These are phyloP conservation scores for Pezicula rhizophila DNA, from an alignment of 2,329 filamentous ascomycete species.

Conservation along the genomic window DNA sequence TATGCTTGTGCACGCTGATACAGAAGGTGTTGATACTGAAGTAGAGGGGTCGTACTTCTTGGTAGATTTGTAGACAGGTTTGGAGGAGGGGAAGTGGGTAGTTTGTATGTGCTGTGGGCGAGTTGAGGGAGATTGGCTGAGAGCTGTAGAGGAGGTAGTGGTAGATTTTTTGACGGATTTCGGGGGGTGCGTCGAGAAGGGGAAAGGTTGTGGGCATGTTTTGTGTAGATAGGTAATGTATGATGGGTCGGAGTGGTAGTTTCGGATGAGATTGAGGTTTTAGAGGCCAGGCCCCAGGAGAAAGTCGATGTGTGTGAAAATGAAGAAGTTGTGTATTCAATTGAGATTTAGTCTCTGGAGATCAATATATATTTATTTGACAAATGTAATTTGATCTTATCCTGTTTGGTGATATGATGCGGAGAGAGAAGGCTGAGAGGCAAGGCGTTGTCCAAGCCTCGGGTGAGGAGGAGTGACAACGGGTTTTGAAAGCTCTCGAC, in stretches of 20 bases:
- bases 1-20: slow-evolving; percentile 11
- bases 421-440: slow-evolving; percentile 9
- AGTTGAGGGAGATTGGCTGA: neutral
- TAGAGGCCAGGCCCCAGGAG: too few relatives aligned
- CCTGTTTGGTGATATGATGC: neutral
- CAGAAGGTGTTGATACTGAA: slow-evolving; percentile 19
- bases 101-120: neutral
- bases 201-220: slow-evolving; percentile 8
- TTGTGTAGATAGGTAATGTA: too few relatives aligned
- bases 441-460: neutral
- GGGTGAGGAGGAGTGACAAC: neutral
- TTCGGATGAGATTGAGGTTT: too few relatives aligned
- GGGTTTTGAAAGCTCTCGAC: neutral
- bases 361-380: too few relatives aligned
- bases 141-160: slow-evolving; percentile 5
- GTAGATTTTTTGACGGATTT: slow-evolving; percentile 24
- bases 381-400: too few relatives aligned
- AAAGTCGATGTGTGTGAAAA: too few relatives aligned
- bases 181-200: slow-evolving; percentile 23
- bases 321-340: too few relatives aligned
- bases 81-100: slow-evolving; percentile 20
- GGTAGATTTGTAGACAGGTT: slow-evolving; percentile 19
- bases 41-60: slow-evolving; percentile 21
- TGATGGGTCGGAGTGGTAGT: too few relatives aligned
- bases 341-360: too few relatives aligned